Base-by-base conservation (phyloP, 208 protist genomes). In the Acanthamoeba castellanii region DNA sequence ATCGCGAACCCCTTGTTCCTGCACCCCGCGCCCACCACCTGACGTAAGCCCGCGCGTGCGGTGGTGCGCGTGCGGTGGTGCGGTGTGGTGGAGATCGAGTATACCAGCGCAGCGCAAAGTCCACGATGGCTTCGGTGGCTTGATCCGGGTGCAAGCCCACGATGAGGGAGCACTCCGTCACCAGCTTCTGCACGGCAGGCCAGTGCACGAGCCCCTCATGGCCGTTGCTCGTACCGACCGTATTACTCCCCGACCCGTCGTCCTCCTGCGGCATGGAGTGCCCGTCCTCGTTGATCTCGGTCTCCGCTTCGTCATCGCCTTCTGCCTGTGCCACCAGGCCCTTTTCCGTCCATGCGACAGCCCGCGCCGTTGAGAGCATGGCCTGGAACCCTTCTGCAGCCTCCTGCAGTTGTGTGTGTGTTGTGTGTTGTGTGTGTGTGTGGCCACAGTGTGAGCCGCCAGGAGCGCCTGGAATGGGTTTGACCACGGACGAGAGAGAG, bases 81-180 rank as follows among this genome's bases (percentile, higher is more conserved):
- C n/a, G n/a, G n/a, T n/a, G n/a, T n/a, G n/a, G n/a, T n/a, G 5
- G 25, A 37, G 66, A 25, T n/a, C 66, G 0, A 9, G 50, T n/a
- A n/a, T 27, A 91, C 85, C 59, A 72, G 13, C 32, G 11, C 34
- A 91, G 34, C 11, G 85, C 85, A 50, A 91, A 91, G 85, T 91
- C 85, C 9, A 91, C 85, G 57, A 91, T 91, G 32, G 85, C 85
- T 25, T 91, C 85, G 16, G 85, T 72, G 57, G 85, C 85, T 27
- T 91, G 85, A 55, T 91, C 85, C 13, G 85, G 85, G 34, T 91
- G 85, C 13, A 91, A n/a, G 25, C 85, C 85, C 34, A 91, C 55
- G 32, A 91, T 50, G 57, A 91, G n/a, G 8, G 85, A 91, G 57
- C 85, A 91, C 14, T 45, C 85, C 37, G 9, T 27, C 6, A 91